Conservation (phyloP, 129 eudicot species). For the Chrysanthemum seticuspe region DNA sequence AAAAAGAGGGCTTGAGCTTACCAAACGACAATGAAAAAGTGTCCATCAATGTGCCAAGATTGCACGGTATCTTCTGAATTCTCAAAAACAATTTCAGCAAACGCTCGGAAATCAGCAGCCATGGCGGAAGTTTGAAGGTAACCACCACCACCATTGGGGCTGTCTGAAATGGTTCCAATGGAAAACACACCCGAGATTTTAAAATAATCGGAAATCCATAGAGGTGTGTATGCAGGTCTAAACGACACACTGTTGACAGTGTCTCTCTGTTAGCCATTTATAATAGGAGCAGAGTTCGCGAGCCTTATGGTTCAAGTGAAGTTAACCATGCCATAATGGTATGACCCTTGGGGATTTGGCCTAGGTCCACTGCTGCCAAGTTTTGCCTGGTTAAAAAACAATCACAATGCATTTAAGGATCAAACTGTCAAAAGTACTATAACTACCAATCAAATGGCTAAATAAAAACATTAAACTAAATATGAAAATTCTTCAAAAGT, state of each 20-base stretch:
- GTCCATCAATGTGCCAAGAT: slow-evolving; percentile 79
- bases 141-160: slow-evolving; percentile 58
- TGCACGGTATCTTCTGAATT: slow-evolving; percentile 61
- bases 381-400: slow-evolving; percentile 46
- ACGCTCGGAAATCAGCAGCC: slow-evolving; percentile 65
- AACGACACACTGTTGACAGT: slow-evolving; percentile 73
- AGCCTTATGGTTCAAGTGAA: slow-evolving; percentile 56
- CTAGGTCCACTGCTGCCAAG: slow-evolving; percentile 82
- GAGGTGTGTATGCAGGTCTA: slow-evolving; percentile 67
- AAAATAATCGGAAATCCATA: slow-evolving; percentile 70
- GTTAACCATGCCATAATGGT: slow-evolving; percentile 68
- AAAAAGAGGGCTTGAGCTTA: slow-evolving; percentile 22
- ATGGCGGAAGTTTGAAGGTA: slow-evolving; percentile 71
- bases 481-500: no score
- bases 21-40: slow-evolving; percentile 78
- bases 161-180: slow-evolving; percentile 46
- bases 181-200: slow-evolving; percentile 65
- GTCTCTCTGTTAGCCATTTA: slow-evolving; percentile 60
- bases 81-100: slow-evolving; percentile 61
- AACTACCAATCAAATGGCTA: no score
- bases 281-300: slow-evolving; percentile 66
- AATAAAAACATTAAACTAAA: no score
- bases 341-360: slow-evolving; percentile 87
- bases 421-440: neutral
- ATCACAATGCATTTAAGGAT: neutral